Percentiles rank a stretch among this genome's conserved stretches.
phyloP scores from a whole-genome alignment of 176 grass and related monocot species.

The Themeda triandra region DNA sequence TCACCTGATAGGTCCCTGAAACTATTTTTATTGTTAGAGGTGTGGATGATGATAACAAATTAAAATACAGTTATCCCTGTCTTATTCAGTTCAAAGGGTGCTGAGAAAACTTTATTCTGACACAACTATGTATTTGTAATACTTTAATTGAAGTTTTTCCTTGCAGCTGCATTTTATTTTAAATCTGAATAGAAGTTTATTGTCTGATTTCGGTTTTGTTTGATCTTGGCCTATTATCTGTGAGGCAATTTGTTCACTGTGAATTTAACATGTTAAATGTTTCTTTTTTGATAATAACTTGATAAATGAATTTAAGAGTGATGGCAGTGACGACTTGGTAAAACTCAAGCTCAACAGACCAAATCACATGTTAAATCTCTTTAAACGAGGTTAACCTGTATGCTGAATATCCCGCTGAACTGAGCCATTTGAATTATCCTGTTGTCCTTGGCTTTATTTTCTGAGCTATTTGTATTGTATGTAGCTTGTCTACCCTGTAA shows the following conservation, averaged over 20 bases:
- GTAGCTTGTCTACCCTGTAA: too few relatives aligned
- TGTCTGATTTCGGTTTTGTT: neutral
- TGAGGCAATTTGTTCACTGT: conserved; percentile 27
- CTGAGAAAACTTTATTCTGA: conserved; percentile 54
- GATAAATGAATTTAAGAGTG: too few relatives aligned
- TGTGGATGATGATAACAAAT: conserved; percentile 63
- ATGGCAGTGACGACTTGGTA: too few relatives aligned
- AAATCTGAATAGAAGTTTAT: neutral
- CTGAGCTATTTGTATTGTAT: too few relatives aligned
- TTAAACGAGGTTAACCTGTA: neutral
- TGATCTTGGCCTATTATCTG: neutral
- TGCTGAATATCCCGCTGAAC: neutral
- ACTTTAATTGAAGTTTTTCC: neutral
- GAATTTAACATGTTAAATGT: too few relatives aligned
- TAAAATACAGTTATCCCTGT: conserved; percentile 83
- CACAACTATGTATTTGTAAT: neutral
- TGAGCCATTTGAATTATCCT: neutral
- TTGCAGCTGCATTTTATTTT: neutral
- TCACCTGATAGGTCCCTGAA: conserved; percentile 30
- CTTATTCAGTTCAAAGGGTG: conserved; percentile 51
- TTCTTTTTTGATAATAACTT: too few relatives aligned
- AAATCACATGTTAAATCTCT: neutral
- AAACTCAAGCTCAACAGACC: neutral
- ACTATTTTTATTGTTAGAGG: neutral
- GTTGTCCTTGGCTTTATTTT: too few relatives aligned